A percentile compares a stretch with the other conserved stretches of the same genome.
These are phyloP conservation scores for Anthostomella pinea DNA, from an alignment of 2,329 filamentous ascomycete genomes.

Conservation along the genomic window DNA sequence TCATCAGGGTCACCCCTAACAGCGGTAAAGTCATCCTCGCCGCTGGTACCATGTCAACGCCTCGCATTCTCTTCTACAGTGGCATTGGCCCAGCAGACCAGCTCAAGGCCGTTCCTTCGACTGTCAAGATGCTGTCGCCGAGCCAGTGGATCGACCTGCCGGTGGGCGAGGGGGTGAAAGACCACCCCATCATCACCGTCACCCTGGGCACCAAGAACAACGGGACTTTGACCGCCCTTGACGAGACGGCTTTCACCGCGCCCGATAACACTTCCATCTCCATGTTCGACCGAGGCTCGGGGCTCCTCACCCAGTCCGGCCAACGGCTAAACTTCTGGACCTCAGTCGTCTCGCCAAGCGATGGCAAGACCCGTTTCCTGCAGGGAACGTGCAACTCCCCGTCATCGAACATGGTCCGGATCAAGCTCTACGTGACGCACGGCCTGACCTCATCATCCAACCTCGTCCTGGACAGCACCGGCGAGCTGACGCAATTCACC, in stretches of 20 bases:
- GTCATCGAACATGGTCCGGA: constrained; percentile 8
- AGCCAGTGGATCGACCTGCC: constrained; percentile 37
- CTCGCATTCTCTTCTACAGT: constrained; percentile 56
- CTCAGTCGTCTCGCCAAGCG: constrained; percentile 32
- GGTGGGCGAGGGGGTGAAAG: constrained; percentile 38
- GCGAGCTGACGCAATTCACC: constrained; percentile 8
- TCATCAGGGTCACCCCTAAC: constrained; percentile 47
- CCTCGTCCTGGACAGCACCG: constrained; percentile 11
- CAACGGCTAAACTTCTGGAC: constrained; percentile 49
- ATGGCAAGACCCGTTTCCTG: constrained; percentile 15
- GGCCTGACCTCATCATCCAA: constrained; percentile 12
- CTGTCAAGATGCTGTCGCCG: constrained; percentile 31
- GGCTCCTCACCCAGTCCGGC: constrained; percentile 48
- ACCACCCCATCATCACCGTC: constrained; percentile 22
- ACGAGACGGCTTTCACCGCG: constrained; percentile 40
- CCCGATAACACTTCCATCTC: not conserved
- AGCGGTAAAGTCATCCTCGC: constrained; percentile 55
- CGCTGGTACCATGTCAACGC: constrained; percentile 53
- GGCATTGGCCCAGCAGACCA: constrained; percentile 49
- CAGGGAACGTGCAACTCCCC: constrained; percentile 15
- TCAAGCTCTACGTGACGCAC: constrained; percentile 20
- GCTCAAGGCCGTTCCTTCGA: constrained; percentile 32
- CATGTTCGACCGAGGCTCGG: constrained; percentile 39
- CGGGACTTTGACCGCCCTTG: constrained; percentile 43
- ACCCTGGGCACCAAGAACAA: constrained; percentile 10